Base-by-base conservation (phyloP, 2,329 filamentous ascomycete species). In the Dothidotthia symphoricarpi region DNA sequence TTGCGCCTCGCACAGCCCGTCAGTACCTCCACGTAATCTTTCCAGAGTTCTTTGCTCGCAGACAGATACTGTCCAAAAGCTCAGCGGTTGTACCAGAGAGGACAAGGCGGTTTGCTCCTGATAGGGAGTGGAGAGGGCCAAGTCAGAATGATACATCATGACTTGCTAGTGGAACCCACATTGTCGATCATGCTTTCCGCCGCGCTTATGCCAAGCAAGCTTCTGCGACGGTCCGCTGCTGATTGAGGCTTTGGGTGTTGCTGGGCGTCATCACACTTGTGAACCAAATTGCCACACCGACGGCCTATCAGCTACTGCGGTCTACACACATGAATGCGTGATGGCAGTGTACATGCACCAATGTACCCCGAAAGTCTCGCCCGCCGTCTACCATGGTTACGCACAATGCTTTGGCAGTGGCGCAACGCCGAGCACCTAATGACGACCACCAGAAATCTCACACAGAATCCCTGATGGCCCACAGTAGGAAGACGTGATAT, bases 71-170 rank as follows among this genome's bases (percentile, higher is more conserved):
- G 48, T 45, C 49, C 43, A 57, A 47, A 45, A 16, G 30, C 44
- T 51, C 45, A 48, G 47, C 47, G 45, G 55, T 54, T 37, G 41
- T 47, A 58, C 51, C 42, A 35, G 36, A 45, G 42, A 37, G 34
- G 44, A 39, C 41, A 38, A 41, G 36, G 44, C 45, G 39, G 19
- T 22, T 22, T 22, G 19, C 19, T 22, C 5, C 19, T 22, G 5
- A 22, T 6, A 22, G 5, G 5, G 19, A 45, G 49, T 52, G 49
- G 51, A 48, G 41, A 28, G 28, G 17, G 39, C 53, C 49, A 55
- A 55, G 51, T 47, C 51, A 51, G 51, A 49, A 51, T 47, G 5
- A 43, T 39, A 41, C 41, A 51, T 51, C 43, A 49, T 46, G 22
- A 38, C 49, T 55, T 56, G 49, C 43, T 28, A 41, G 49, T 49